Evolutionary conservation across 768 basidiomycete genomes (phyloP).

Genomic region (Trametes elegans): DNA sequence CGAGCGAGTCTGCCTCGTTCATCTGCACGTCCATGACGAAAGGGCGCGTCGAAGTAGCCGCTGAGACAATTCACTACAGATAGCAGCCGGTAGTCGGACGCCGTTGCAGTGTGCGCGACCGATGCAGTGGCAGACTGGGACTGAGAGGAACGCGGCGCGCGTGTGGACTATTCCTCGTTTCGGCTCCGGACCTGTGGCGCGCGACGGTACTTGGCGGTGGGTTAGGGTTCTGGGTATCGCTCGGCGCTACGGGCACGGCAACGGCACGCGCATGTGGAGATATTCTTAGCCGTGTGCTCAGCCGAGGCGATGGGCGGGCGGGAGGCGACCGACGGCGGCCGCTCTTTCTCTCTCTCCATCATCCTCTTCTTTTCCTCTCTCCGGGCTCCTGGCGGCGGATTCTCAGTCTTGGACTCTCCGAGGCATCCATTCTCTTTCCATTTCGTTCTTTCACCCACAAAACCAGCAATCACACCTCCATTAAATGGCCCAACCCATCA

Average conservation of each 20-base stretch:
- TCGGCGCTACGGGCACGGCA: neutral
- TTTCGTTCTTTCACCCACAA: constrained; percentile 19
- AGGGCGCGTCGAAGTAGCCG: neutral
- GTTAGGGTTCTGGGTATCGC: neutral
- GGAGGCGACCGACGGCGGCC: neutral
- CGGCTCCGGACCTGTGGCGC: too few species aligned
- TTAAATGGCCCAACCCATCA: constrained; percentile 27
- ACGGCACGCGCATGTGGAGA: constrained; percentile 2
- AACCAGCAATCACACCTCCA: neutral
- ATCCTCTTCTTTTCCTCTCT: constrained; percentile 5
- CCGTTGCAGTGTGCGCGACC: neutral
- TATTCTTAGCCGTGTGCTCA: constrained; percentile 18
- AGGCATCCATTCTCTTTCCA: constrained; percentile 34
- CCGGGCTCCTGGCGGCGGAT: constrained; percentile 14
- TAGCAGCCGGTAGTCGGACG: neutral
- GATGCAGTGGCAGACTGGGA: too few species aligned
- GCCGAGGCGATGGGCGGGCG: constrained; percentile 13
- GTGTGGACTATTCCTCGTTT: too few species aligned
- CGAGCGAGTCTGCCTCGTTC: constrained; percentile 60
- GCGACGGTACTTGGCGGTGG: neutral
- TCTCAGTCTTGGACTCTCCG: constrained; percentile 26
- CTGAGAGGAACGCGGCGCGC: too few species aligned
- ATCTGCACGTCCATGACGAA: constrained; percentile 33
- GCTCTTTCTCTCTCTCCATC: constrained; percentile 9
- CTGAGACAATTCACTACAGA: neutral